Evolutionary conservation across 768 basidiomycete species (phyloP).

Genomic region (Leccinum fibrillosum): DNA sequence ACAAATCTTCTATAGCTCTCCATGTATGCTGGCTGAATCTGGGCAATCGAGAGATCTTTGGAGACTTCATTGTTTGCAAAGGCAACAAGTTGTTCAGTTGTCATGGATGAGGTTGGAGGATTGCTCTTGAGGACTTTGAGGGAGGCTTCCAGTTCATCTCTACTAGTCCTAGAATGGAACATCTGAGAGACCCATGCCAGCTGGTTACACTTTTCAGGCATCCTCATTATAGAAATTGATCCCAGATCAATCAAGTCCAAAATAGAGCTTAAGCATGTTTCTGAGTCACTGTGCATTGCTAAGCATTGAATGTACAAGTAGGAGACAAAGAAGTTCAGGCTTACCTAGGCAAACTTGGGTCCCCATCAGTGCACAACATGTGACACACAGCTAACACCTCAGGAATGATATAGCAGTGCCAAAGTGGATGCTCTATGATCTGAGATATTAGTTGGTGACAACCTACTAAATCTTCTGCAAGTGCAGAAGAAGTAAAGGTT

Average conservation of each 20-base stretch:
- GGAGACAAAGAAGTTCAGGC: background rate
- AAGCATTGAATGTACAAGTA: background rate
- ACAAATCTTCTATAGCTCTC: slow-evolving; percentile 62
- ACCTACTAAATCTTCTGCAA: slow-evolving; percentile 51
- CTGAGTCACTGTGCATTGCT: background rate
- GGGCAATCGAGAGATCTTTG: slow-evolving; percentile 50
- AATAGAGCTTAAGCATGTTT: slow-evolving; percentile 19
- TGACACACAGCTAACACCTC: slow-evolving; percentile 51
- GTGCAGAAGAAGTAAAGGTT: slow-evolving; percentile 63
- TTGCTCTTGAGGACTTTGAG: slow-evolving; percentile 23
- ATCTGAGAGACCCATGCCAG: slow-evolving; percentile 23
- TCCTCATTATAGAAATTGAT: slow-evolving; percentile 47
- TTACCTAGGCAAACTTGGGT: slow-evolving; percentile 5
- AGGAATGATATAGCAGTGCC: slow-evolving; percentile 67
- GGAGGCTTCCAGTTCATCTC: slow-evolving; percentile 43
- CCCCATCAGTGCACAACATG: slow-evolving; percentile 7
- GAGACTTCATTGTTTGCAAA: slow-evolving; percentile 46
- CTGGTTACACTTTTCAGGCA: slow-evolving; percentile 38
- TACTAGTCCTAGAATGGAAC: slow-evolving; percentile 20
- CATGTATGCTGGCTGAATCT: slow-evolving; percentile 63
- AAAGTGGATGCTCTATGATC: slow-evolving; percentile 59
- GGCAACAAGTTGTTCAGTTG: slow-evolving; percentile 31
- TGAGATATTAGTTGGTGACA: slow-evolving; percentile 47
- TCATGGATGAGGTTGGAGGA: slow-evolving; percentile 33
- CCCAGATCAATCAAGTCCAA: slow-evolving; percentile 47